phyloP scores from a whole-genome alignment of 2,329 filamentous ascomycete species.

The Stagonosporopsis cucurbitacearum region DNA sequence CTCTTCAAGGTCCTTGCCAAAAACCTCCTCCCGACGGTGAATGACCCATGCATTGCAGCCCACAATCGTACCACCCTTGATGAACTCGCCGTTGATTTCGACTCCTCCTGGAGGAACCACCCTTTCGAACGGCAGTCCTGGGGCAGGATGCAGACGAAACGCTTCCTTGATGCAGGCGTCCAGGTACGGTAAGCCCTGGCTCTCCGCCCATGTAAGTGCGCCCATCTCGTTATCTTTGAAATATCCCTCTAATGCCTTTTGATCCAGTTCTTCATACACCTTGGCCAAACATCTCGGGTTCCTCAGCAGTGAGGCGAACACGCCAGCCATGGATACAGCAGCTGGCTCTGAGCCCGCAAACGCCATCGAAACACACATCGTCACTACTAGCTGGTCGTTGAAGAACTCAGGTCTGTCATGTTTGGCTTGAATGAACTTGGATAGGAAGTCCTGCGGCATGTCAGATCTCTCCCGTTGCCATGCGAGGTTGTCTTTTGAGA shows the following conservation, averaged over 20 bases:
- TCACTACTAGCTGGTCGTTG: background rate
- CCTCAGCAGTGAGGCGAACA: background rate
- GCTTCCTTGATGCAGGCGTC: background rate
- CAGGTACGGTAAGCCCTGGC: background rate
- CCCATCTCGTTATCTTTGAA: background rate
- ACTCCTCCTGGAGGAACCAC: background rate
- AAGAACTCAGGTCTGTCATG: background rate
- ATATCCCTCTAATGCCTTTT: background rate
- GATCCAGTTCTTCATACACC: background rate
- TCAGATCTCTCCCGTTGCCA: background rate
- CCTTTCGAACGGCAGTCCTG: background rate
- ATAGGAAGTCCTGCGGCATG: constrained; percentile 1
- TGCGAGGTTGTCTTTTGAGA: background rate
- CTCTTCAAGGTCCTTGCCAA: background rate
- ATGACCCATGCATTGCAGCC: background rate
- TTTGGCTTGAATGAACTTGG: background rate
- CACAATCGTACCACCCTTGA: background rate
- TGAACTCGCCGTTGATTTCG: background rate
- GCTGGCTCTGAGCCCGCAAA: background rate
- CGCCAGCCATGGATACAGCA: background rate
- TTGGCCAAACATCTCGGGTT: background rate
- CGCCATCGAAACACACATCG: background rate
- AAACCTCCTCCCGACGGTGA: background rate
- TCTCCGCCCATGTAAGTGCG: background rate
- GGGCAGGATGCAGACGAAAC: background rate